Base-by-base conservation (phyloP, 2,329 filamentous ascomycete species). In the Pezicula carpinea region DNA sequence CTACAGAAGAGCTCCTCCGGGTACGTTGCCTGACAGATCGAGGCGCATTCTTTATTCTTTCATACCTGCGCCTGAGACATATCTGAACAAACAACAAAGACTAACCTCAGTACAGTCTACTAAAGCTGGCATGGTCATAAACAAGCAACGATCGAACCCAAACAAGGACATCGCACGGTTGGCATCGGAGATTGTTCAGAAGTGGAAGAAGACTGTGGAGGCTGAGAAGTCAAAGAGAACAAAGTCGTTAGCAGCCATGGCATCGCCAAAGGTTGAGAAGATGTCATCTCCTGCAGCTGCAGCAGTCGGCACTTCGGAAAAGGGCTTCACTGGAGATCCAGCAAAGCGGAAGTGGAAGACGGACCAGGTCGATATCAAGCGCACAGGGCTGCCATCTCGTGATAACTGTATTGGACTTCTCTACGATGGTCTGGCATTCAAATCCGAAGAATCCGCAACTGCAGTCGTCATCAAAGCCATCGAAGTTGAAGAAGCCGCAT, bases 401-500 rank as follows among this genome's bases (percentile, higher is more conserved):
- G 88, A 97, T 71, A 85, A 82, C 62, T 95, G 88, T 66, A 83
- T 96, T 53, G 90, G 89, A 42, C 78, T 99, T 36, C 80, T 99
- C 66, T 99, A 97, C 73, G 93, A 99, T 60, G 93, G 91, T 14
- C 76, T 99, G 15, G 79, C 80, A 6, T 85, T 73, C 64, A 77
- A 79, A 53, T 90, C 86, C 39, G 79, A 82, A 48, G 85, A 87
- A 66, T 80, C 87, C 22, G 65, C 88, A 21, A 82, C 83, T 45
- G 74, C 80, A 17, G 80, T 97, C 36, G 73, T 96, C 50, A 79
- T 83, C 53, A 81, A 81, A 56, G 81, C 85, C 36, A 79, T 95
- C 52, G 89, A 95, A 65, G 82, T 96, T 35, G 93, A 99, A 72
- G 67, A 77, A 32, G 89, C 90, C 6, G 87, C 87, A 5, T 91